phyloP scores from a whole-genome alignment of 148 eudicot genomes.

The Tetragonia tetragonoides region DNA sequence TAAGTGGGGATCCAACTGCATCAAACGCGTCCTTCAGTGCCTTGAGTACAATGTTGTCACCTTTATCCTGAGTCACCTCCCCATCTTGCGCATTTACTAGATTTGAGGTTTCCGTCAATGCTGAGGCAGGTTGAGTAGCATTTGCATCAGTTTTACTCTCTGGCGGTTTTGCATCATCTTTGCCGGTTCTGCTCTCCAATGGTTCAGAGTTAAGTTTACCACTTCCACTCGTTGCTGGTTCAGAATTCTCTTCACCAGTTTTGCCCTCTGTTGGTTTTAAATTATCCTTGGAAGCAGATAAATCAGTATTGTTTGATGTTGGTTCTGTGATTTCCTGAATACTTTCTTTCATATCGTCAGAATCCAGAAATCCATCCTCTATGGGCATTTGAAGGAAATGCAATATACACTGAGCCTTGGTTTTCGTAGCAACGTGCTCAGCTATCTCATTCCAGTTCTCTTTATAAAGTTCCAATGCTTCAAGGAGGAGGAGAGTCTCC shows the following conservation, averaged over 20 bases:
- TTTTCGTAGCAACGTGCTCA: conserved; percentile 97
- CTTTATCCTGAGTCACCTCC: conserved; percentile 30
- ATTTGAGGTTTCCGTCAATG: conserved; percentile 42
- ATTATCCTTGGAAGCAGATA: conserved; percentile 42
- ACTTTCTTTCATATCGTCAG: conserved; percentile 35
- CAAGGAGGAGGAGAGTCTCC: conserved; percentile 93
- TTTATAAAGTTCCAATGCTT: conserved; percentile 84
- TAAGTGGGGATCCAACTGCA: conserved; percentile 58
- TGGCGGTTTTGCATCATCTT: conserved; percentile 43
- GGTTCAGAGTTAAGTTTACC: conserved; percentile 42
- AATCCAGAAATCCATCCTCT: conserved; percentile 70
- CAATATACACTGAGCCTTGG: conserved; percentile 94
- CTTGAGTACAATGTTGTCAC: conserved; percentile 53
- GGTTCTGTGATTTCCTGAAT: conserved; percentile 44
- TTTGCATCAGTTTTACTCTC: conserved; percentile 23
- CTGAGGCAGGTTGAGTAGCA: conserved; percentile 40
- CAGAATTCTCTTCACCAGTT: conserved; percentile 22
- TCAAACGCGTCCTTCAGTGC: conserved; percentile 93
- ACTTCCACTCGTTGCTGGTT: conserved; percentile 17
- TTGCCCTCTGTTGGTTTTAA: conserved; percentile 41
- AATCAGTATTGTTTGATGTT: conserved; percentile 30
- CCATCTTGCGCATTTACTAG: conserved; percentile 31
- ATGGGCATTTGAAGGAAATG: conserved; percentile 98
- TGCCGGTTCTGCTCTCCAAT: conserved; percentile 26
- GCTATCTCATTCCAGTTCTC: conserved; percentile 99